phyloP scores from a whole-genome alignment of 495 filamentous ascomycete species.

The Pseudevernia furfuracea region DNA sequence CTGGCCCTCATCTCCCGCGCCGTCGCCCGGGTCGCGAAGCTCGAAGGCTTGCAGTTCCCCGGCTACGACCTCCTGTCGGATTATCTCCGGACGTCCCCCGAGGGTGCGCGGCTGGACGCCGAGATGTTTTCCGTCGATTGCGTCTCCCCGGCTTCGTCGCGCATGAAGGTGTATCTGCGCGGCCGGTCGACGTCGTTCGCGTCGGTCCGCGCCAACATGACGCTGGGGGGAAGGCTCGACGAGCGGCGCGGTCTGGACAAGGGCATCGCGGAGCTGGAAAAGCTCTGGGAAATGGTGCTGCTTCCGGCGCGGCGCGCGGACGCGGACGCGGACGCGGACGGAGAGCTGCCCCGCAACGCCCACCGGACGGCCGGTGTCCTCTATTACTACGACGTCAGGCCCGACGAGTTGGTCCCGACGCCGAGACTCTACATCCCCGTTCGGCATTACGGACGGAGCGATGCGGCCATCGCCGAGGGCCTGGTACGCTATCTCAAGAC shows the following conservation, averaged over 20 bases:
- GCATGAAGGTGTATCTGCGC: constrained; percentile 35
- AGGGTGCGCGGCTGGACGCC: constrained; percentile 14
- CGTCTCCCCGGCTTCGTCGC: constrained; percentile 27
- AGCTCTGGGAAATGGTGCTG: constrained; percentile 23
- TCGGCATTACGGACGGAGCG: constrained; percentile 27
- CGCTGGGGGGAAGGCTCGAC: constrained; percentile 29
- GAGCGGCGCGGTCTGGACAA: constrained; percentile 13
- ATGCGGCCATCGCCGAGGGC: background rate
- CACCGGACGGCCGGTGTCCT: constrained; percentile 36
- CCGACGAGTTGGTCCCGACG: constrained; percentile 25
- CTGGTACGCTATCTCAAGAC: background rate
- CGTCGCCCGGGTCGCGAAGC: constrained; percentile 19
- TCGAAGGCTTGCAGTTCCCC: constrained; percentile 12
- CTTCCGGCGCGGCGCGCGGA: constrained; percentile 17
- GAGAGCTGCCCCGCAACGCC: constrained; percentile 9
- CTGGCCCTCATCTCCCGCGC: constrained; percentile 24
- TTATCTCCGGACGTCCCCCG: constrained; percentile 8
- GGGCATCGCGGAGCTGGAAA: constrained; percentile 16
- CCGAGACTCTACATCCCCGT: constrained; percentile 34
- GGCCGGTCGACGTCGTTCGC: constrained; percentile 26
- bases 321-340: constrained; percentile 10
- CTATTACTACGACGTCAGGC: constrained; percentile 33
- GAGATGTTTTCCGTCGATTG: constrained; percentile 34
- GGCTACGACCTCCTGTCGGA: constrained; percentile 9
- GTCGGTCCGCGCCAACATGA: constrained; percentile 30